Percentiles rank a stretch among this genome's conserved stretches.
phyloP scores from a whole-genome alignment of 2,329 filamentous ascomycete species.

The Teratosphaeria zuluensis region DNA sequence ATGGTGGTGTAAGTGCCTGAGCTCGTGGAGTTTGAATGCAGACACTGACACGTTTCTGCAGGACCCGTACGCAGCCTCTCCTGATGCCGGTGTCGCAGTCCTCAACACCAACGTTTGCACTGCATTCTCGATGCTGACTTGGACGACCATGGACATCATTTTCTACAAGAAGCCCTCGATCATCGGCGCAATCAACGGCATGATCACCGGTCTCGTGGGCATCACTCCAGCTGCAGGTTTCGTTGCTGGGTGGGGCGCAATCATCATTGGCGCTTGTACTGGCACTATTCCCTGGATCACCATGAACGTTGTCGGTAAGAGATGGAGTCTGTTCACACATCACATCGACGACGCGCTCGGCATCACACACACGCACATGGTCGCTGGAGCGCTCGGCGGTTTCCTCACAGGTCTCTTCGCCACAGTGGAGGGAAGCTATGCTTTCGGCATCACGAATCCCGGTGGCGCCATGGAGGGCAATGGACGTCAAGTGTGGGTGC shows the following conservation, averaged over 20 bases:
- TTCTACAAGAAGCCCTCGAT: slow-evolving; percentile 42
- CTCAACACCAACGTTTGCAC: slow-evolving; percentile 44
- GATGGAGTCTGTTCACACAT: slow-evolving; percentile 47
- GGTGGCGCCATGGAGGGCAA: slow-evolving; percentile 44
- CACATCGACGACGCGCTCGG: slow-evolving; percentile 46
- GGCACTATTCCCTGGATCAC: slow-evolving; percentile 40
- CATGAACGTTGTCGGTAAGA: slow-evolving; percentile 41
- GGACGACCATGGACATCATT: slow-evolving; percentile 37
- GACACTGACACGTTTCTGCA: slow-evolving; percentile 1
- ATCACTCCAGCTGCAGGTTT: slow-evolving; percentile 45
- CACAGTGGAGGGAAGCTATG: slow-evolving; percentile 36
- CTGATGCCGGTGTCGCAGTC: slow-evolving; percentile 42
- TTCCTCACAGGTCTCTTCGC: slow-evolving; percentile 40
- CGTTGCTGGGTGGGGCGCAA: slow-evolving; percentile 43
- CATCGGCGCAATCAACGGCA: slow-evolving; percentile 42
- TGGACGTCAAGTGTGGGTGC: slow-evolving; percentile 40
- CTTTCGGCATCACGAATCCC: slow-evolving; percentile 36
- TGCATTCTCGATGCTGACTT: slow-evolving; percentile 38
- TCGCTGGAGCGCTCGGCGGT: slow-evolving; percentile 38
- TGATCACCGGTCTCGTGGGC: slow-evolving; percentile 44
- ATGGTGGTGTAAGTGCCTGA: slow-evolving; percentile 29
- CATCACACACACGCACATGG: slow-evolving; percentile 40
- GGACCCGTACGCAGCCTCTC: slow-evolving; percentile 42
- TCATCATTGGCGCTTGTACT: slow-evolving; percentile 37
- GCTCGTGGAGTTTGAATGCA: not conserved